A percentile compares a stretch with the other conserved stretches of the same genome.
Evolutionary conservation across 169 alveolate genomes (phyloP).

Genomic region (Plasmodium coatneyi): DNA sequence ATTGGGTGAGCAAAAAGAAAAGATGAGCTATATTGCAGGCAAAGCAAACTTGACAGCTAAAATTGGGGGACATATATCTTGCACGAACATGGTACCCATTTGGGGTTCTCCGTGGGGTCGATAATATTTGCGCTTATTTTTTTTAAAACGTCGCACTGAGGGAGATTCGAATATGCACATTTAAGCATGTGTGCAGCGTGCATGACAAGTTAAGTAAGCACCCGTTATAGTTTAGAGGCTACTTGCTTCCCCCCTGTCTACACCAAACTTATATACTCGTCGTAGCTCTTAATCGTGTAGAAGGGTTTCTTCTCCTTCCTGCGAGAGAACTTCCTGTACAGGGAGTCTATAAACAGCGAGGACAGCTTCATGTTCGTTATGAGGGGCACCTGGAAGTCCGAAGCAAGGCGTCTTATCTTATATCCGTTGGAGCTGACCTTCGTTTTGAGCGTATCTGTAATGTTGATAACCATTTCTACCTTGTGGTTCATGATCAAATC

Average conservation of each 20-base stretch:
- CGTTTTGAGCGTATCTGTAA: slow-evolving; percentile 78
- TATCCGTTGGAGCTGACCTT: slow-evolving; percentile 79
- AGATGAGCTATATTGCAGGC: background rate
- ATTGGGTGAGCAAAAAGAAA: background rate
- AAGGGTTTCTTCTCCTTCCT: slow-evolving; percentile 78
- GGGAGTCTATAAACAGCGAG: slow-evolving; percentile 80
- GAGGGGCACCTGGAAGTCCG: slow-evolving; percentile 78
- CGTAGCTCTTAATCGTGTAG: slow-evolving; percentile 81
- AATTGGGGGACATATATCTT: background rate
- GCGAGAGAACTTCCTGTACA: slow-evolving; percentile 76
- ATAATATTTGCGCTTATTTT: background rate
- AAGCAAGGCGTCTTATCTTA: slow-evolving; percentile 82
- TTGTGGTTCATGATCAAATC: slow-evolving; percentile 78
- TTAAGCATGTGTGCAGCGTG: background rate
- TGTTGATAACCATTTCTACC: slow-evolving; percentile 83
- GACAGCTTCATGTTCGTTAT: slow-evolving; percentile 82
- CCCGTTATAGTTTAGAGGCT: background rate
- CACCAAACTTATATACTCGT: slow-evolving; percentile 78
- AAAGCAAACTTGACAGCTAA: background rate
- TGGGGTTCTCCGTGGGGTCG: background rate
- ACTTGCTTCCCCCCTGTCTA: background rate
- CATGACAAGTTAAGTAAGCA: background rate
- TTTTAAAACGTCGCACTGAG: background rate
- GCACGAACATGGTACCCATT: background rate
- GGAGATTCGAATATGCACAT: background rate